Evolutionary conservation across 2,329 filamentous ascomycete species (phyloP).

Genomic region (Talaromyces sp.): DNA sequence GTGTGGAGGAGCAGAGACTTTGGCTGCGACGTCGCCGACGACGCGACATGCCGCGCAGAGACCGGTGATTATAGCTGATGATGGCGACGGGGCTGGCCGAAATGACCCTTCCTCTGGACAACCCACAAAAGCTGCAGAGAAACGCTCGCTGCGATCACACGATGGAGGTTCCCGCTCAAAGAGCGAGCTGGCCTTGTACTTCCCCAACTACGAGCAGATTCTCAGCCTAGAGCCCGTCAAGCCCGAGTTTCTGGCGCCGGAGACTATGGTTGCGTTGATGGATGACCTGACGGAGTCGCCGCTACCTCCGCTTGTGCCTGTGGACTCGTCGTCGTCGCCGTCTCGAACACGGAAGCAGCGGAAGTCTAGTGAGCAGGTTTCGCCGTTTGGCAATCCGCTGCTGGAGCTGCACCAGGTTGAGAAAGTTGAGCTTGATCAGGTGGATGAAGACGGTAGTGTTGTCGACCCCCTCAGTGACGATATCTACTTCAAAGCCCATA

Average conservation of each 20-base stretch:
- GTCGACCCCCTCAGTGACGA: conserved; percentile 54
- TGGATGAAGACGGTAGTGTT: conserved; percentile 18
- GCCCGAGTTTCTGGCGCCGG: conserved; percentile 65
- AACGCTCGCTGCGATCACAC: conserved; percentile 77
- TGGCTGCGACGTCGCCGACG: not conserved
- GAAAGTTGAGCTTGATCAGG: conserved; percentile 38
- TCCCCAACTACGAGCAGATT: conserved; percentile 89
- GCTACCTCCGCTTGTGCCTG: conserved; percentile 15
- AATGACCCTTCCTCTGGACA: not conserved
- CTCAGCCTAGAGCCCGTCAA: conserved; percentile 80
- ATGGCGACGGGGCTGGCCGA: not conserved
- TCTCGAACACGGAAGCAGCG: conserved; percentile 5
- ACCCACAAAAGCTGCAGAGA: conserved; percentile 39
- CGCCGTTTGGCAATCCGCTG: conserved; percentile 33
- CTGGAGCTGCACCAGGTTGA: conserved; percentile 34
- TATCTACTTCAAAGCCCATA: conserved; percentile 54
- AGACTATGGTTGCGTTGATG: conserved; percentile 67
- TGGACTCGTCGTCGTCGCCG: conserved; percentile 5
- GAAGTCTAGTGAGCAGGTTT: conserved; percentile 11
- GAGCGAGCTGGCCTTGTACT: conserved; percentile 86
- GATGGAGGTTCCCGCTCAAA: conserved; percentile 77
- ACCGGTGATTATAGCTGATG: conserved; percentile 7
- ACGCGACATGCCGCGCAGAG: conserved; percentile 1
- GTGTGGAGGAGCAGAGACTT: too few species aligned
- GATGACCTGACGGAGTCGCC: conserved; percentile 48